These are phyloP conservation scores for Colletotrichum magnum DNA, from an alignment of 2,329 filamentous ascomycete species.

Conservation along the genomic window DNA sequence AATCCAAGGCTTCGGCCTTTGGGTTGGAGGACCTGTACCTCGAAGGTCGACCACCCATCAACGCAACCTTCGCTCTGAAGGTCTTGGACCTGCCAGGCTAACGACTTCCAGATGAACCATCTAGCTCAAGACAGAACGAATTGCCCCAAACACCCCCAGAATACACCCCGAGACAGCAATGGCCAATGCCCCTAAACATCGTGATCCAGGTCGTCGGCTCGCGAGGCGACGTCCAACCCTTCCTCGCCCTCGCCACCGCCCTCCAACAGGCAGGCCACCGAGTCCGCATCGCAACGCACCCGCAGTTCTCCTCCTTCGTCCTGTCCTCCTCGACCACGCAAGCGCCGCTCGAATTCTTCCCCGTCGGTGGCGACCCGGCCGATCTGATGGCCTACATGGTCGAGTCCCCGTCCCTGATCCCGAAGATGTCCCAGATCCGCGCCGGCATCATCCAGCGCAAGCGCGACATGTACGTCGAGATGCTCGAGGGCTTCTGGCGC, in stretches of 20 bases:
- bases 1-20: slow-evolving; percentile 21
- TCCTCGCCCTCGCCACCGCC: slow-evolving; percentile 65
- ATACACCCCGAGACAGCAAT: slow-evolving; percentile 14
- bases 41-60: slow-evolving; percentile 5
- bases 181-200: slow-evolving; percentile 58
- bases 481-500: slow-evolving; percentile 46
- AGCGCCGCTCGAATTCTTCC: slow-evolving; percentile 64
- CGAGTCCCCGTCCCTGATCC: slow-evolving; percentile 46
- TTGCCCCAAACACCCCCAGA: slow-evolving; percentile 10
- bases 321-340: slow-evolving; percentile 34
- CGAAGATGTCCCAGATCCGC: slow-evolving; percentile 45
- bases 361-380: slow-evolving; percentile 66
- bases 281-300: slow-evolving; percentile 66
- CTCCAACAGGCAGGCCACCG: slow-evolving; percentile 63
- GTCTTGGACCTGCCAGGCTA: background rate
- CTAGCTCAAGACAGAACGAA: slow-evolving; percentile 7
- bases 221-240: slow-evolving; percentile 70
- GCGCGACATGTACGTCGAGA: slow-evolving; percentile 44
- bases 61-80: background rate
- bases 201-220: slow-evolving; percentile 69
- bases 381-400: slow-evolving; percentile 54
- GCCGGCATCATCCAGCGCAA: slow-evolving; percentile 46
- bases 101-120: slow-evolving; percentile 14
- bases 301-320: slow-evolving; percentile 63
- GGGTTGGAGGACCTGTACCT: slow-evolving; percentile 27